Evolutionary conservation across 2,329 filamentous ascomycete genomes (phyloP).

Genomic region (Seiridium cupressi): DNA sequence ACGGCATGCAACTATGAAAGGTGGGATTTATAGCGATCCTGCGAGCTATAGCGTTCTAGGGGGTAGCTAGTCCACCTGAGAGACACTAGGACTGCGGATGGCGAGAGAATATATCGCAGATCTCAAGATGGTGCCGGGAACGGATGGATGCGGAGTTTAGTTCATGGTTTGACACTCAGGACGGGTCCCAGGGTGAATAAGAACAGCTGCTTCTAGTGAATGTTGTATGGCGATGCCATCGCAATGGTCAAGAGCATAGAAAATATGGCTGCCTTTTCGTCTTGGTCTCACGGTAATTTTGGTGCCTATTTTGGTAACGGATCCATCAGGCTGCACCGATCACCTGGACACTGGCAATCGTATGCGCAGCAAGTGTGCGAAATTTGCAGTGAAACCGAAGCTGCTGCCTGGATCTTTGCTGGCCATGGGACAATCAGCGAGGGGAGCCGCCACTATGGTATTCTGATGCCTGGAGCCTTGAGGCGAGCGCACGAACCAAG

Average conservation of each 20-base stretch:
- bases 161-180: too few relatives aligned
- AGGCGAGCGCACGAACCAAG: not conserved
- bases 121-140: too few relatives aligned
- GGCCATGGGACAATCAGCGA: not conserved
- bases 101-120: too few relatives aligned
- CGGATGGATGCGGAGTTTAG: too few relatives aligned
- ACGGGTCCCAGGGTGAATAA: not conserved
- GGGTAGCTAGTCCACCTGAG: not conserved
- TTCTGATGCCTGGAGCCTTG: conserved; percentile 1
- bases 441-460: not conserved
- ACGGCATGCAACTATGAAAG: not conserved
- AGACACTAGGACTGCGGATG: too few relatives aligned
- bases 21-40: not conserved
- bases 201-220: not conserved
- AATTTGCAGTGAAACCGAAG: not conserved
- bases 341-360: not conserved
- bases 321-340: not conserved
- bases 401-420: not conserved
- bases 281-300: not conserved
- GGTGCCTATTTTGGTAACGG: conserved; percentile 1
- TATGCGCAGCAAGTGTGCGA: not conserved
- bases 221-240: not conserved
- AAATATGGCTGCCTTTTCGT: conserved; percentile 3
- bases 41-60: not conserved
- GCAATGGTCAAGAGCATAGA: not conserved